Conservation (phyloP, 1,284 basidiomycete genomes). For the Porogramme epimiltina region DNA sequence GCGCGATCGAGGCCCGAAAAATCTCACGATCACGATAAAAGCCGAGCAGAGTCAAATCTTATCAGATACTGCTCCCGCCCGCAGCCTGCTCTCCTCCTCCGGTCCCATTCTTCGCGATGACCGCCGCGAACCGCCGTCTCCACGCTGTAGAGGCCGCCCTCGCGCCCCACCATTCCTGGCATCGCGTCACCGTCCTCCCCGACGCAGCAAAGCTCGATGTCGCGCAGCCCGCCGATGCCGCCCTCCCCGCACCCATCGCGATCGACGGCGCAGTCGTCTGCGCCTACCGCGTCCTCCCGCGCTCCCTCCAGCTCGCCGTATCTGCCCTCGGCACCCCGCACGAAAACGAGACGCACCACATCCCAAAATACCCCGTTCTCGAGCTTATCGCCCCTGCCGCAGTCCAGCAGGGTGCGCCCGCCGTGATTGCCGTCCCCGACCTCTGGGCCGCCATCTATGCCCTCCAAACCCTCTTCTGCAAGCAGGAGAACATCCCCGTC, state of each 20-base stretch:
- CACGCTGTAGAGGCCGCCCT: conserved; percentile 8
- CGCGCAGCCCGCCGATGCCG: background rate
- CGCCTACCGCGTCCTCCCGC: conserved; percentile 22
- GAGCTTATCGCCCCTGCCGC: conserved; percentile 24
- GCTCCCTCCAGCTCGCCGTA: conserved; percentile 25
- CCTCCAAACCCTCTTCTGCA: conserved; percentile 31
- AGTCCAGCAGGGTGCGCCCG: conserved; percentile 2
- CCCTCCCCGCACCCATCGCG: conserved; percentile 15
- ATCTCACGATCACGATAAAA: background rate
- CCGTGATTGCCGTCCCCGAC: conserved; percentile 24
- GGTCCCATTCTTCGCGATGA: conserved; percentile 3
- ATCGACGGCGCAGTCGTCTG: conserved; percentile 18
- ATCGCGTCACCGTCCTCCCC: conserved; percentile 18
- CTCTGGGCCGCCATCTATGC: conserved; percentile 34
- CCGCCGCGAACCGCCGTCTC: conserved; percentile 9
- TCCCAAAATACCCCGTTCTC: conserved; percentile 34
- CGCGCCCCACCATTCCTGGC: background rate
- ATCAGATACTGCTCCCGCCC: conserved; percentile 15
- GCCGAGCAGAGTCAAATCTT: conserved; percentile 15
- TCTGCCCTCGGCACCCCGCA: conserved; percentile 34
- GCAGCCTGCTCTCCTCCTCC: background rate
- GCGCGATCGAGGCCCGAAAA: background rate
- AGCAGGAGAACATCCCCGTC: conserved; percentile 35
- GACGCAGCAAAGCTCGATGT: conserved; percentile 21
- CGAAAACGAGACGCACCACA: conserved; percentile 31